These are phyloP conservation scores for Coniochaeta hoffmannii DNA, from an alignment of 2,329 filamentous ascomycete species.

Conservation along the genomic window DNA sequence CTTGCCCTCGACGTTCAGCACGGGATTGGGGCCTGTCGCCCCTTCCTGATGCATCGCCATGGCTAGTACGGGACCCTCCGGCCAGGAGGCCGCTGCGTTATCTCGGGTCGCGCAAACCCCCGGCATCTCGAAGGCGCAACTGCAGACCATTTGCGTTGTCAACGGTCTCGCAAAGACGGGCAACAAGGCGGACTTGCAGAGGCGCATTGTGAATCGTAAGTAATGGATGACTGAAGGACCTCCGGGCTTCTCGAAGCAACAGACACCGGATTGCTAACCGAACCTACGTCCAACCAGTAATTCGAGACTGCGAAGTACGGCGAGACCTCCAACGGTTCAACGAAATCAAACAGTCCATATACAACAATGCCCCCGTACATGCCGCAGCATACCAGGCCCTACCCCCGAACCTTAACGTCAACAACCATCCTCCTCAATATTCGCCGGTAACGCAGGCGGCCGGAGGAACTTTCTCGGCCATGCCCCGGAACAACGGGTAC, in stretches of 20 bases:
- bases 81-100: constrained; percentile 36
- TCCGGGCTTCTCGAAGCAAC: no score
- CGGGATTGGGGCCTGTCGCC: background rate
- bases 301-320: constrained; percentile 28
- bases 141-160: constrained; percentile 68
- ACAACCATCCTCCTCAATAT: background rate
- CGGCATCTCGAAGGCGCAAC: constrained; percentile 50
- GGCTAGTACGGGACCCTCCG: constrained; percentile 2
- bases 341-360: constrained; percentile 35
- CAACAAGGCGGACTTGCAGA: constrained; percentile 76
- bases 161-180: constrained; percentile 74
- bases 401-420: background rate
- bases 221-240: constrained; percentile 24
- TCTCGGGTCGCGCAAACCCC: constrained; percentile 35
- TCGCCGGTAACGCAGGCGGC: background rate
- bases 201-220: constrained; percentile 71
- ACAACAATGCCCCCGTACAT: constrained; percentile 10
- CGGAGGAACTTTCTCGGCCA: background rate
- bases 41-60: background rate
- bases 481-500: background rate
- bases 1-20: background rate
- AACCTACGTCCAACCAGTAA: constrained; percentile 23
- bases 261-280: background rate
- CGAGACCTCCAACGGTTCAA: constrained; percentile 33
- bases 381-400: constrained; percentile 9